Evolutionary conservation across 179 eudicot genomes (phyloP).

Genomic region (Gypsophila paniculata): DNA sequence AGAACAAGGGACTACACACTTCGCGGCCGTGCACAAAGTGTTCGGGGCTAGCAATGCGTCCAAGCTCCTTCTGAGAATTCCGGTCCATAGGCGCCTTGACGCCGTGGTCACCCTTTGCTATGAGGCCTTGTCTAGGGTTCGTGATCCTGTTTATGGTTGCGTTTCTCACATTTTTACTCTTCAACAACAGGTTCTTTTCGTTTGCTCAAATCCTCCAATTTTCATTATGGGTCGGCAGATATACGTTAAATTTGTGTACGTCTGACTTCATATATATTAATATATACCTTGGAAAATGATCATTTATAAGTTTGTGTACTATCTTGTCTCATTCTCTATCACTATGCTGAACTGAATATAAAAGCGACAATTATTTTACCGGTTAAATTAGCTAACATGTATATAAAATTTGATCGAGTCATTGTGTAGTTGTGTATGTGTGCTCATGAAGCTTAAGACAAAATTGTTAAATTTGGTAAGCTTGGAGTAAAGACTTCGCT

Average conservation of each 20-base stretch:
- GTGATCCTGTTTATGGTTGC: conserved; percentile 69
- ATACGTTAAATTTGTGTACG: too few species aligned
- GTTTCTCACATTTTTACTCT: conserved; percentile 58
- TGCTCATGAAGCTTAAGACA: neutral
- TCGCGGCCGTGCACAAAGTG: conserved; percentile 69
- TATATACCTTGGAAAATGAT: too few species aligned
- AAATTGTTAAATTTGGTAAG: neutral
- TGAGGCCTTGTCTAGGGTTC: conserved; percentile 60
- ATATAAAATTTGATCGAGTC: too few species aligned
- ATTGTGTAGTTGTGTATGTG: neutral
- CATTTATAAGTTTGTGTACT: too few species aligned
- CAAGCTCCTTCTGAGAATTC: conserved; percentile 47
- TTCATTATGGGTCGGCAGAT: too few species aligned
- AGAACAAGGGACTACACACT: conserved; percentile 53
- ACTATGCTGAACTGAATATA: too few species aligned
- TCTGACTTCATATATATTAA: too few species aligned
- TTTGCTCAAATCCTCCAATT: neutral
- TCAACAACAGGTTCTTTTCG: conserved; percentile 48
- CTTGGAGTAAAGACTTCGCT: neutral
- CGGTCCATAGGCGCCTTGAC: conserved; percentile 53
- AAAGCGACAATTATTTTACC: too few species aligned
- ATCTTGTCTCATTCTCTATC: too few species aligned
- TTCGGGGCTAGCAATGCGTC: conserved; percentile 71
- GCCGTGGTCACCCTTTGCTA: conserved; percentile 60
- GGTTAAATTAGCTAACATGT: neutral